phyloP scores from a whole-genome alignment of 768 basidiomycete genomes.

The Termitomyces sp. region DNA sequence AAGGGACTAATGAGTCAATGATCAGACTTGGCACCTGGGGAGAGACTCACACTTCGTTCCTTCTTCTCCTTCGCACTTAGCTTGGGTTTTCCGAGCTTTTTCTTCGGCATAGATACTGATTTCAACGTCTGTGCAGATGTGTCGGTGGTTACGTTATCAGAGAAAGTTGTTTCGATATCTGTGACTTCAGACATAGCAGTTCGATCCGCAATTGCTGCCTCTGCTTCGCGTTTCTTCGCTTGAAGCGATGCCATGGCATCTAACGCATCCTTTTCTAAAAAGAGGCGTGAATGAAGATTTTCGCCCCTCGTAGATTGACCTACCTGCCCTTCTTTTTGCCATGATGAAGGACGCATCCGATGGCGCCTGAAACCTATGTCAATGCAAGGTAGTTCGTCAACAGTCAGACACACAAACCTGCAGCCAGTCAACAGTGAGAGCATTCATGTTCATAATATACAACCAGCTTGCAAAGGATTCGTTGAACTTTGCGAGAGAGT shows the following conservation, averaged over 20 bases:
- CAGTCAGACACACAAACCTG: constrained; percentile 43
- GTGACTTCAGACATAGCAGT: constrained; percentile 36
- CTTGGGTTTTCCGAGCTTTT: constrained; percentile 59
- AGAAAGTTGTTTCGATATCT: constrained; percentile 34
- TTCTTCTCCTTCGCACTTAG: constrained; percentile 78
- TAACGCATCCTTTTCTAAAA: constrained; percentile 53
- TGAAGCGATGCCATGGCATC: constrained; percentile 50
- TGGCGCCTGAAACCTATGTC: constrained; percentile 42
- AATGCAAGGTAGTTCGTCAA: background rate
- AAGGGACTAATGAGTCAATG: background rate
- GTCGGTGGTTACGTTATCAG: constrained; percentile 32
- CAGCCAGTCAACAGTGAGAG: constrained; percentile 89
- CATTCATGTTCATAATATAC: constrained; percentile 92
- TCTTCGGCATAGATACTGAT: constrained; percentile 36
- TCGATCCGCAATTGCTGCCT: constrained; percentile 26
- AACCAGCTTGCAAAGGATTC: constrained; percentile 91
- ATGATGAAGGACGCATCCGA: constrained; percentile 52
- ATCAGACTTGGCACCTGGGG: background rate
- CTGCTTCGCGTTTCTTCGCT: constrained; percentile 30
- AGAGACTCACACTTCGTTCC: constrained; percentile 57
- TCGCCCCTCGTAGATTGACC: constrained; percentile 7
- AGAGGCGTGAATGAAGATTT: background rate
- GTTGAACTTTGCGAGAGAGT: constrained; percentile 81
- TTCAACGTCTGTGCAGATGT: constrained; percentile 29
- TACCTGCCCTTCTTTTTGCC: constrained; percentile 59